These are phyloP conservation scores for Moesziomyces antarcticus DNA, from an alignment of 1,284 basidiomycete species.

Conservation along the genomic window DNA sequence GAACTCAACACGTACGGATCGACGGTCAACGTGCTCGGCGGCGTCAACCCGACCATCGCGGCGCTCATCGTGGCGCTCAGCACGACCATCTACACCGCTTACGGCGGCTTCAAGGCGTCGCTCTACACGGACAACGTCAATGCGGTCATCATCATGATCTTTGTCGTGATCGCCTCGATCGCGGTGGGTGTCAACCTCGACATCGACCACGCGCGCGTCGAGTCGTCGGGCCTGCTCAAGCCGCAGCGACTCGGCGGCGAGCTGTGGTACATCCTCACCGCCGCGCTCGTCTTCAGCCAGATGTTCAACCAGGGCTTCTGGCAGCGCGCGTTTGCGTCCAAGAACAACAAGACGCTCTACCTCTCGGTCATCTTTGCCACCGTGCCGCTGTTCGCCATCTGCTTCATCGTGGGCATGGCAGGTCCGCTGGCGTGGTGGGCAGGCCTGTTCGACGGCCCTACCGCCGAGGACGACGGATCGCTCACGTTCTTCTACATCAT, in stretches of 20 bases:
- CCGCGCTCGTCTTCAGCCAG: slow-evolving; percentile 65
- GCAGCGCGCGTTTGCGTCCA: slow-evolving; percentile 67
- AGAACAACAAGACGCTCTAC: slow-evolving; percentile 62
- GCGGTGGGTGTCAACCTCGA: slow-evolving; percentile 64
- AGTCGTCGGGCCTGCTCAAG: slow-evolving; percentile 55
- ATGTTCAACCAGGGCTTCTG: slow-evolving; percentile 69
- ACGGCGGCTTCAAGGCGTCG: slow-evolving; percentile 68
- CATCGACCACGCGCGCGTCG: slow-evolving; percentile 54
- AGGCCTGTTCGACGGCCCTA: slow-evolving; percentile 57
- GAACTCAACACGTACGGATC: slow-evolving; percentile 67
- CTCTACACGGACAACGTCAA: slow-evolving; percentile 68
- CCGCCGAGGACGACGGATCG: slow-evolving; percentile 61
- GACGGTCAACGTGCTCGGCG: slow-evolving; percentile 54
- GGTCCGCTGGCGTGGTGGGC: slow-evolving; percentile 65
- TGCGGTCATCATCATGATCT: slow-evolving; percentile 63
- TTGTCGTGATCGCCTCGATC: slow-evolving; percentile 62
- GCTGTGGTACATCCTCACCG: slow-evolving; percentile 65
- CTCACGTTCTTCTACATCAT: slow-evolving; percentile 64
- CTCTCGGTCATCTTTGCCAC: slow-evolving; percentile 61
- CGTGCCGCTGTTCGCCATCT: slow-evolving; percentile 63
- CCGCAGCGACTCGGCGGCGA: slow-evolving; percentile 64
- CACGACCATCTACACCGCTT: slow-evolving; percentile 67
- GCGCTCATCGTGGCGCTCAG: slow-evolving; percentile 64
- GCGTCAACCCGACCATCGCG: slow-evolving; percentile 61
- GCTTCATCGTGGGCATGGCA: slow-evolving; percentile 66